Evolutionary conservation across 1,284 basidiomycete species (phyloP), one percentile per base, ranked within the genome.

Genomic region (Apiotrichum siamense): DNA sequence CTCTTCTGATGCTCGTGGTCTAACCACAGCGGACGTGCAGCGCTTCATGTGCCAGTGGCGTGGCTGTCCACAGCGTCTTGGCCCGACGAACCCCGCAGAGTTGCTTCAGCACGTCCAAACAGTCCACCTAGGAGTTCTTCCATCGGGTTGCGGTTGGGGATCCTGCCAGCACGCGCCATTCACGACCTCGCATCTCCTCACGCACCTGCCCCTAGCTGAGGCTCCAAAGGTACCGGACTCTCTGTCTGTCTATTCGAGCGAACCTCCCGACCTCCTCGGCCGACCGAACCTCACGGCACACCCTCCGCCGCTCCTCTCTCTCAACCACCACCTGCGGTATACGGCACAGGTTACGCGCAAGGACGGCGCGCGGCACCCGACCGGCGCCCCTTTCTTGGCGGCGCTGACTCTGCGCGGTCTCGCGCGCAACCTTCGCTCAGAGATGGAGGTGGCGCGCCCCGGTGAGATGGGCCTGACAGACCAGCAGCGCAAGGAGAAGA

Each of bases 391-490:
- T 0, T 68, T 72, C 56, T 61, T 72, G 18, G 49, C 70, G 6
- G 64, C 70, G 4, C 55, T 74, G 31, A 50, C 67, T 4, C 47
- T 75, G 5, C 65, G 73, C n/a, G 72, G 72, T 36, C 60, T 72
- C 18, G 64, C 73, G 4, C 59, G 64, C 37, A 58, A 55, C 35
- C 54, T 73, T 6, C 54, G 62, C 24, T 47, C 55, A 9, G 69
- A 72, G 52, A 55, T 69, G 13, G 54, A 59, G 2, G 44, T 54
- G 7, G 57, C 61, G 15, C 32, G 47, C n/a, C 57, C 59, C 11
- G 44, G 37, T 15, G 39, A 51, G 37, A 52, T 50, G 21, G 55
- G 46, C 23, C 31, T 57, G 36, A 49, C 42, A 12, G 52, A 53
- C 31, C 54, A 56, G 37, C 59, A 60, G 29, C 55, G 56, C 15